phyloP scores from a whole-genome alignment of 352 stramenopile genomes.

The Pythium plurisporium region DNA sequence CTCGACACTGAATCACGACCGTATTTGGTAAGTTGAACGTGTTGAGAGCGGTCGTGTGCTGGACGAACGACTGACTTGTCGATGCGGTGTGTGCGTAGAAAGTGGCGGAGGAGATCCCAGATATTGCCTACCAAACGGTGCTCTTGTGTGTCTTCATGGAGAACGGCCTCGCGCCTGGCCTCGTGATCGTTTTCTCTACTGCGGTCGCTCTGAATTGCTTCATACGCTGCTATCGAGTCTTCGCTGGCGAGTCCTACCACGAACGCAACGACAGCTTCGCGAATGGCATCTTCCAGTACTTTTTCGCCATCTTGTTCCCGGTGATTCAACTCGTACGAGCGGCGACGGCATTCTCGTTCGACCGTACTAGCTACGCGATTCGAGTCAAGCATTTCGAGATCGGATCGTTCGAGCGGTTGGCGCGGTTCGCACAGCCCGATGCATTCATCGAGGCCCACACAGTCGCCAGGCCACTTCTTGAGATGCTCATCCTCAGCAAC shows the following conservation, averaged over 20 bases:
- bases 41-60: too few relatives aligned
- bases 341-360: neutral
- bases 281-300: conserved; percentile 15
- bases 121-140: conserved; percentile 21
- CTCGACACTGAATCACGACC: conserved; percentile 12
- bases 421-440: conserved; percentile 10
- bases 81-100: conserved; percentile 10
- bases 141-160: conserved; percentile 14
- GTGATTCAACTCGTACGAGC: conserved; percentile 1
- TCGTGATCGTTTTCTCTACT: conserved; percentile 1
- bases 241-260: conserved; percentile 11
- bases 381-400: conserved; percentile 1
- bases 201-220: conserved; percentile 10
- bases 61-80: too few relatives aligned
- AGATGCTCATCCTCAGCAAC: conserved; percentile 1
- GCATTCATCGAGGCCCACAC: neutral
- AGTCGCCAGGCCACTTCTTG: neutral
- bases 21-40: conserved; percentile 8
- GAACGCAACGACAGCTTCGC: conserved; percentile 19
- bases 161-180: neutral
- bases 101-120: conserved; percentile 18
- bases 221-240: conserved; percentile 13
- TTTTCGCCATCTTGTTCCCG: conserved; percentile 10
- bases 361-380: neutral
- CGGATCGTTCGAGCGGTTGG: conserved; percentile 11